phyloP scores from a whole-genome alignment of 2,329 filamentous ascomycete genomes.

The Pyricularia sp. region DNA sequence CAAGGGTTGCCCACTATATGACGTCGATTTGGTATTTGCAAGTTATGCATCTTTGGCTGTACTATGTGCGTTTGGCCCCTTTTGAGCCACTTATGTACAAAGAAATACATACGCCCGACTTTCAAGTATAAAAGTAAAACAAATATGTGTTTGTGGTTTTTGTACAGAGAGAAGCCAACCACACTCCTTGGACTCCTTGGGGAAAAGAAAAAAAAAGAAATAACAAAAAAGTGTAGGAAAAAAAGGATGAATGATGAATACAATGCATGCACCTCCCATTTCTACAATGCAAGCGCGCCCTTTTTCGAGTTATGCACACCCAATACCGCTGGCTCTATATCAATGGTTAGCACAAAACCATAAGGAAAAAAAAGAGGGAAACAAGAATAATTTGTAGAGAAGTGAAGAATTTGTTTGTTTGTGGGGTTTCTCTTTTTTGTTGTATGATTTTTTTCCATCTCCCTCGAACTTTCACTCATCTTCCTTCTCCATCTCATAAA shows the following conservation, averaged over 20 bases:
- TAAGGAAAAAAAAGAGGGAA: too few relatives aligned
- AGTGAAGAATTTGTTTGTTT: neutral
- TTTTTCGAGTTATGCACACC: neutral
- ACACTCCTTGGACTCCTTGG: neutral
- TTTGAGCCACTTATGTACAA: neutral
- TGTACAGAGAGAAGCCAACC: neutral
- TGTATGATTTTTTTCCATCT: too few relatives aligned
- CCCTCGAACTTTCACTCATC: constrained; percentile 8
- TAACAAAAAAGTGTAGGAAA: neutral
- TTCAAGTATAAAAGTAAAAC: neutral
- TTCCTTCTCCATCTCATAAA: constrained; percentile 75
- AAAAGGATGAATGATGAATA: neutral
- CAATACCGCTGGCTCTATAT: neutral
- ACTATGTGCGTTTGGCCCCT: neutral
- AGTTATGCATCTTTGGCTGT: too few relatives aligned
- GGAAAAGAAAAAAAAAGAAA: neutral
- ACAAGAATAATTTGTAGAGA: neutral
- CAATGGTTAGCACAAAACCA: neutral
- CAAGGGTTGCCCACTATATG: too few relatives aligned
- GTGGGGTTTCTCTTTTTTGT: too few relatives aligned
- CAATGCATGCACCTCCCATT: neutral
- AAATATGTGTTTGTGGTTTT: neutral
- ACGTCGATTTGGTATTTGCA: too few relatives aligned
- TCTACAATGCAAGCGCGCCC: neutral
- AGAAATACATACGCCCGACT: neutral